A percentile compares a stretch with the other conserved stretches of the same genome.
Evolutionary conservation across 768 basidiomycete species (phyloP).

Genomic region (Lanmaoa rubissima): DNA sequence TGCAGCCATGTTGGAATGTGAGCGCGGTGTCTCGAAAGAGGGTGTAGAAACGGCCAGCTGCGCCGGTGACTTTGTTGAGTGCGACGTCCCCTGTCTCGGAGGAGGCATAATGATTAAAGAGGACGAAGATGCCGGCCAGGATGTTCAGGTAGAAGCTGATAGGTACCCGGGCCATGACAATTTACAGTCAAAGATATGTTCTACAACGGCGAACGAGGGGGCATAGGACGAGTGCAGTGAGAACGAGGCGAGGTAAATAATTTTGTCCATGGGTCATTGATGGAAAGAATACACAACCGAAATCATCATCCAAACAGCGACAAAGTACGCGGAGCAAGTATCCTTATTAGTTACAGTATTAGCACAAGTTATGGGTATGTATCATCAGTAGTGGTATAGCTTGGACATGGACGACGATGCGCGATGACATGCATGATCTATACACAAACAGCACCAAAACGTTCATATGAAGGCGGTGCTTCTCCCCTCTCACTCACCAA

Average conservation of each 20-base stretch:
- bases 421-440: not conserved
- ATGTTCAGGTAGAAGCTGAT: constrained; percentile 19
- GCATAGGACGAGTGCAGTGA: not conserved
- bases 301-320: too few relatives aligned
- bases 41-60: constrained; percentile 14
- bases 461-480: constrained; percentile 58
- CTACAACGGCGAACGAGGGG: not conserved
- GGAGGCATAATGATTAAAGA: constrained; percentile 17
- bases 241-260: not conserved
- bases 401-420: too few relatives aligned
- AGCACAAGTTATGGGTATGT: not conserved
- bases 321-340: too few relatives aligned
- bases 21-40: constrained; percentile 8
- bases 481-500: constrained; percentile 81
- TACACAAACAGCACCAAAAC: not conserved
- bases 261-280: not conserved
- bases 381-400: not conserved
- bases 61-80: constrained; percentile 21
- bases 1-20: constrained; percentile 7
- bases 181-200: not conserved
- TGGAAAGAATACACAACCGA: too few relatives aligned
- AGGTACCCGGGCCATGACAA: constrained; percentile 8
- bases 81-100: constrained; percentile 17
- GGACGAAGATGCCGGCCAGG: constrained; percentile 19
- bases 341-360: not conserved